Conservation (phyloP, 805 yeast species). For the Metschnikowia kofuensis region DNA sequence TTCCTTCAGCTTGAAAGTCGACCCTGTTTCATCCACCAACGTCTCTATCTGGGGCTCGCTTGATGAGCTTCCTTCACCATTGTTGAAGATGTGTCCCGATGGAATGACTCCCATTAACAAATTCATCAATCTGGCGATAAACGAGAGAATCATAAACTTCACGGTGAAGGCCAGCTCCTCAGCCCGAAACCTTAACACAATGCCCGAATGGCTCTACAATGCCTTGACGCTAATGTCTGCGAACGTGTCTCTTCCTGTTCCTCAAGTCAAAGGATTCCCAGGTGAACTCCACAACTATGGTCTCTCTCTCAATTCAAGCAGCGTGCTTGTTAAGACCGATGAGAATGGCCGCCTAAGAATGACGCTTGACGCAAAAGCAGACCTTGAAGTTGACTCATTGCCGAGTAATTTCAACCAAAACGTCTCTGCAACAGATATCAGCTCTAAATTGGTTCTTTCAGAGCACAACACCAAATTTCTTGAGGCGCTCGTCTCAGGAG, state of each 20-base stretch:
- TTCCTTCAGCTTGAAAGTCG: constrained; percentile 13
- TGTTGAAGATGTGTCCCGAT: constrained; percentile 21
- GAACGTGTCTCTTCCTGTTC: not conserved
- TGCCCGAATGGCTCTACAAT: constrained; percentile 28
- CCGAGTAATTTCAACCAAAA: not conserved
- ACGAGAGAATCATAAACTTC: constrained; percentile 14
- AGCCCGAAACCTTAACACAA: constrained; percentile 3
- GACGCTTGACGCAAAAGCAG: not conserved
- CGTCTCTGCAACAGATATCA: not conserved
- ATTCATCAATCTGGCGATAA: constrained; percentile 19
- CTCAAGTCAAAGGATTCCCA: not conserved
- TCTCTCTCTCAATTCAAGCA: not conserved
- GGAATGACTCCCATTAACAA: constrained; percentile 22
- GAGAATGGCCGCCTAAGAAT: not conserved
- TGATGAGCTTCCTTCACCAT: constrained; percentile 17
- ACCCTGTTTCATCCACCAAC: constrained; percentile 15
- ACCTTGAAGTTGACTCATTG: not conserved
- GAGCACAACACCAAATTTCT: not conserved
- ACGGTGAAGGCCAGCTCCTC: constrained; percentile 16
- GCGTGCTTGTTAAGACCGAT: not conserved
- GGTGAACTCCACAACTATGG: not conserved
- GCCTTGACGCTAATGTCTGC: constrained; percentile 10
- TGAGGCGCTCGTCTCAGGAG: constrained; percentile 2
- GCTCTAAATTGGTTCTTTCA: not conserved
- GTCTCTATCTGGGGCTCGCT: constrained; percentile 22